phyloP scores from a whole-genome alignment of 352 stramenopile species.

The Globisporangium nagaii region DNA sequence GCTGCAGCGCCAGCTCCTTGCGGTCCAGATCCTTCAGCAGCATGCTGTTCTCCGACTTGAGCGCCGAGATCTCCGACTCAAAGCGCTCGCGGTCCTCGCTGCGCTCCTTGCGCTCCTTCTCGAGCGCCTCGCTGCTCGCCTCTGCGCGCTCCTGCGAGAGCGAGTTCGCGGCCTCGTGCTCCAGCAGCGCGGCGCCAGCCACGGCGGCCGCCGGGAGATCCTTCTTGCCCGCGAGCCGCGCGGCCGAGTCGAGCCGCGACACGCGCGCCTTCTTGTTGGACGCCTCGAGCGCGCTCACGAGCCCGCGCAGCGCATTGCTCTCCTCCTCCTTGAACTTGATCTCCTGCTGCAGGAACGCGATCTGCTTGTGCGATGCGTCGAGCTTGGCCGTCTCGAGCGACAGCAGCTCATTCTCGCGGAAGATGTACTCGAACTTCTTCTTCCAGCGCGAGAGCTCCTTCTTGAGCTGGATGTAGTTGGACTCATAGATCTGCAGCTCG shows the following conservation, averaged over 20 bases:
- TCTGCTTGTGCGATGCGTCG: conserved; percentile 78
- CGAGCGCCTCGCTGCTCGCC: conserved; percentile 24
- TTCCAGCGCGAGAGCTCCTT: conserved; percentile 79
- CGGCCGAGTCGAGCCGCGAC: conserved; percentile 50
- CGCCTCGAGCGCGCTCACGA: conserved; percentile 70
- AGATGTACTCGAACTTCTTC: conserved; percentile 87
- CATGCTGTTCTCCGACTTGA: conserved; percentile 68
- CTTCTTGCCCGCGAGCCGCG: conserved; percentile 19
- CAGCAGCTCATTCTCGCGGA: conserved; percentile 81
- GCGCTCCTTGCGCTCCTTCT: conserved; percentile 30
- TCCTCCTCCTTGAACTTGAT: conserved; percentile 86
- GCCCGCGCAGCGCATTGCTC: conserved; percentile 54
- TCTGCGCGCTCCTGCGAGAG: not conserved
- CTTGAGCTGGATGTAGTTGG: conserved; percentile 72
- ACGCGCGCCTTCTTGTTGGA: conserved; percentile 80
- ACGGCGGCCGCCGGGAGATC: conserved; percentile 20
- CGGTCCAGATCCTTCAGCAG: conserved; percentile 72
- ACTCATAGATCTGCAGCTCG: conserved; percentile 80
- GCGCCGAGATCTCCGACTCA: conserved; percentile 38
- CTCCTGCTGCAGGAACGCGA: conserved; percentile 78
- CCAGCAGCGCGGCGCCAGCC: conserved; percentile 22
- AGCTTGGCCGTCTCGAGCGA: conserved; percentile 81
- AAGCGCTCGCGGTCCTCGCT: conserved; percentile 45
- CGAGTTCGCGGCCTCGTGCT: conserved; percentile 17
- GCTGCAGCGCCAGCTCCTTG: conserved; percentile 55